Evolutionary conservation across 371 early-diverging fungal genomes (phyloP).

Genomic region (Mucor irregularis): DNA sequence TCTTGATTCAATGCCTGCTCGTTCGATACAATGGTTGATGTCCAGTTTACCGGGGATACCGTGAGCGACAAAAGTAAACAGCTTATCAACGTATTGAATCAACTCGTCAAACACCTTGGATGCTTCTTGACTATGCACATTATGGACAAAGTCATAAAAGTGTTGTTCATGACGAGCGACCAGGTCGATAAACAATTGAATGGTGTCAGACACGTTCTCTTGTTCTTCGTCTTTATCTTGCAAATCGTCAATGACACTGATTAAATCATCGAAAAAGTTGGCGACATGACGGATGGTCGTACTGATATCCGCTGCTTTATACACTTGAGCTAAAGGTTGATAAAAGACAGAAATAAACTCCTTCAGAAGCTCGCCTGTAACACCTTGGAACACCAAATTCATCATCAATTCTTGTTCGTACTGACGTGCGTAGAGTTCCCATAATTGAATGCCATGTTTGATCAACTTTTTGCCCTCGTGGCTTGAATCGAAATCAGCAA

Average conservation of each 20-base stretch:
- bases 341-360: constrained; percentile 67
- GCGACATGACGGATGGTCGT: constrained; percentile 59
- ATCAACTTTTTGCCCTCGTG: constrained; percentile 16
- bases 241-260: constrained; percentile 44
- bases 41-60: constrained; percentile 37
- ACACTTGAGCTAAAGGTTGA: constrained; percentile 64
- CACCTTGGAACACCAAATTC: constrained; percentile 60
- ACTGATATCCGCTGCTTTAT: constrained; percentile 67
- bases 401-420: constrained; percentile 61
- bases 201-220: constrained; percentile 28
- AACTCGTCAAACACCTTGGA: constrained; percentile 48
- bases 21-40: constrained; percentile 14
- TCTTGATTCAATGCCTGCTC: constrained; percentile 15
- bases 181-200: constrained; percentile 45
- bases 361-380: constrained; percentile 62
- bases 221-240: constrained; percentile 16
- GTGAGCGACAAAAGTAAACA: constrained; percentile 31
- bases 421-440: constrained; percentile 50
- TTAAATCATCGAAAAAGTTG: constrained; percentile 60
- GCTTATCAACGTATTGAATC: constrained; percentile 38
- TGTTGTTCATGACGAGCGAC: constrained; percentile 56
- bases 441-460: constrained; percentile 42
- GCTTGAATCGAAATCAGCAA: background rate
- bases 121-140: constrained; percentile 57
- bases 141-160: constrained; percentile 64